A percentile compares a stretch with the other conserved stretches of the same genome.
Conservation (phyloP, 768 basidiomycete genomes). For the Suillus plorans region DNA sequence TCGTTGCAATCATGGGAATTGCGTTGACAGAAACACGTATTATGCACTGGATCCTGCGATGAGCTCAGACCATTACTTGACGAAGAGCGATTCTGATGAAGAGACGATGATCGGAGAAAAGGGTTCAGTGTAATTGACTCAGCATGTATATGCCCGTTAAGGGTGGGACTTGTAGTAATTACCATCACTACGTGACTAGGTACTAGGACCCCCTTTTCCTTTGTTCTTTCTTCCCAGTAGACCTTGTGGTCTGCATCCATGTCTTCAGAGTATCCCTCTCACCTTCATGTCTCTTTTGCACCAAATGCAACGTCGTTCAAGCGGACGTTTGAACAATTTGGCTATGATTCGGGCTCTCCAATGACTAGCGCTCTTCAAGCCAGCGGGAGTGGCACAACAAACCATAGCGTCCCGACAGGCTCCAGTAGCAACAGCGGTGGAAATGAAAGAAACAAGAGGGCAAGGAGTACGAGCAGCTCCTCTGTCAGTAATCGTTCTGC, state of each 20-base stretch:
- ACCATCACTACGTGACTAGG: background rate
- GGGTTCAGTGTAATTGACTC: background rate
- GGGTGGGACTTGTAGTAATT: constrained; percentile 4
- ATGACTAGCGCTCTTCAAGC: constrained; percentile 24
- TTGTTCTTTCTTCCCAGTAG: constrained; percentile 3
- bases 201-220: constrained; percentile 4
- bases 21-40: background rate
- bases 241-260: constrained; percentile 4
- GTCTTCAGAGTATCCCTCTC: constrained; percentile 38
- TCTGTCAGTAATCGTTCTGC: constrained; percentile 35
- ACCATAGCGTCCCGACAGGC: constrained; percentile 13
- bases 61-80: background rate
- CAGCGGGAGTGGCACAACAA: constrained; percentile 28
- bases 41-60: background rate
- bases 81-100: background rate
- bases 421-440: constrained; percentile 31
- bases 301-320: constrained; percentile 55
- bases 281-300: constrained; percentile 53
- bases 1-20: constrained; percentile 5
- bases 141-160: background rate
- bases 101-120: background rate
- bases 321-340: constrained; percentile 53
- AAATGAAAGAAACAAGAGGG: constrained; percentile 56
- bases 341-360: constrained; percentile 29
- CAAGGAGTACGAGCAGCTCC: constrained; percentile 52